A percentile compares a stretch with the other conserved stretches of the same genome.
Evolutionary conservation across 1,284 basidiomycete species (phyloP).

Genomic region (Caloboletus inedulis): DNA sequence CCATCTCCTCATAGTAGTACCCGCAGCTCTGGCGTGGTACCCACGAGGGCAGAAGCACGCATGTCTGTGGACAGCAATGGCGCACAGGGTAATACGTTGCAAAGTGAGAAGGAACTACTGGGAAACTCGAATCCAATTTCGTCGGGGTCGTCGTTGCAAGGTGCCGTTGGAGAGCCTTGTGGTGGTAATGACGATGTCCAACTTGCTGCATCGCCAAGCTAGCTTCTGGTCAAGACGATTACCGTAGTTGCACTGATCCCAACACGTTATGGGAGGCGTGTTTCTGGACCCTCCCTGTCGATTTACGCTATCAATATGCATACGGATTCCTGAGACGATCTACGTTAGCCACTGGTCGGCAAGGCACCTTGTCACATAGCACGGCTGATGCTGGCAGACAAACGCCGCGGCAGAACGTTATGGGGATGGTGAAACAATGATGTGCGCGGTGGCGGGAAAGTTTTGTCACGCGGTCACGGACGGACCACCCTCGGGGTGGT

Average conservation of each 20-base stretch:
- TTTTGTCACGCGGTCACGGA: too few species aligned
- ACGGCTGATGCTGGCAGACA: neutral
- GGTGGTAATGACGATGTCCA: constrained; percentile 14
- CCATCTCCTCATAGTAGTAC: constrained; percentile 21
- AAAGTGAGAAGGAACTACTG: constrained; percentile 5
- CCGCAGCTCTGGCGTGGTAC: constrained; percentile 6
- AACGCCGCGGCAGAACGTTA: constrained; percentile 3
- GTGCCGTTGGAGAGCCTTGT: neutral
- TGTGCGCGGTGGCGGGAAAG: too few species aligned
- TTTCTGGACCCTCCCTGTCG: neutral
- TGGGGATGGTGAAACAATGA: too few species aligned
- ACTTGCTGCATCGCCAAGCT: constrained; percentile 9
- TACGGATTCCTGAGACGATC: constrained; percentile 23
- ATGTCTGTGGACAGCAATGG: constrained; percentile 9
- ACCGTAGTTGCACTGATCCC: constrained; percentile 8
- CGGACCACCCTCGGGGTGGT: too few species aligned
- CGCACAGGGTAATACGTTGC: neutral
- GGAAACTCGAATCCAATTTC: constrained; percentile 11
- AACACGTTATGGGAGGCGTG: neutral
- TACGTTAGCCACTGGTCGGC: constrained; percentile 16
- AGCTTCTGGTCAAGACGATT: constrained; percentile 14
- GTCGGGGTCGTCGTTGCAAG: constrained; percentile 3
- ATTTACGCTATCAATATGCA: constrained; percentile 11
- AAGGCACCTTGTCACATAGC: constrained; percentile 20
- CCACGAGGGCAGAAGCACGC: constrained; percentile 8